Conservation (phyloP, 345 rosid species). For the Viola odorata region DNA sequence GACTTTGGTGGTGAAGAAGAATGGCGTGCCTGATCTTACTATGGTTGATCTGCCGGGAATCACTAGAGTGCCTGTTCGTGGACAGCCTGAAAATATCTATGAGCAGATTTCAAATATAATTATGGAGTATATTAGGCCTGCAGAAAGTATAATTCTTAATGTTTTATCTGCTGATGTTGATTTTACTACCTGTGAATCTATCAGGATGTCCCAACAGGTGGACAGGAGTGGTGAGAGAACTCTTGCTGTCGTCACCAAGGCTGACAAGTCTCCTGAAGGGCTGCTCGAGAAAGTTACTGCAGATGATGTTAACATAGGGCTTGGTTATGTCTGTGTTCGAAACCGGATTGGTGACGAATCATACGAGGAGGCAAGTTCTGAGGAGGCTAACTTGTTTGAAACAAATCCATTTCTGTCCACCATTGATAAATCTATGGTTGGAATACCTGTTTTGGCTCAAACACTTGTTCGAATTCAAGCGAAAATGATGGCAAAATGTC, state of each 20-base stretch:
- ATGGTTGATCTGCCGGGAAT: slow-evolving; percentile 62
- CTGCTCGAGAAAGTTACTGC: slow-evolving; percentile 37
- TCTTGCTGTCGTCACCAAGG: slow-evolving; percentile 48
- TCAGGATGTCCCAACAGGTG: slow-evolving; percentile 44
- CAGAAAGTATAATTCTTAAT: slow-evolving; percentile 44
- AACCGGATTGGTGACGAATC: slow-evolving; percentile 39
- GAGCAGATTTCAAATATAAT: slow-evolving; percentile 35
- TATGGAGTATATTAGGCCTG: slow-evolving; percentile 35
- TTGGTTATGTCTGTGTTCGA: slow-evolving; percentile 47
- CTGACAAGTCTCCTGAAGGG: slow-evolving; percentile 48
- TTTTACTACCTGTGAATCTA: slow-evolving; percentile 51
- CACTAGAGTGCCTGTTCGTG: slow-evolving; percentile 42
- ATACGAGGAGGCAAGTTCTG: slow-evolving; percentile 27
- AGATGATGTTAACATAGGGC: slow-evolving; percentile 47
- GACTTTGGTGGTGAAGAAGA: slow-evolving; percentile 37
- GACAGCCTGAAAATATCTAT: slow-evolving; percentile 43
- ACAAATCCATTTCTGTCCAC: slow-evolving; percentile 16
- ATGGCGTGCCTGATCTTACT: slow-evolving; percentile 41
- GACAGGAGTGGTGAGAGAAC: slow-evolving; percentile 42
- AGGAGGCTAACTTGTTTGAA: slow-evolving; percentile 24
- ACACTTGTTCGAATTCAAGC: slow-evolving; percentile 36
- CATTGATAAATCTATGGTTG: slow-evolving; percentile 36
- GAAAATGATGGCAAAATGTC: slow-evolving; percentile 18
- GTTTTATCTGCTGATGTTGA: slow-evolving; percentile 44
- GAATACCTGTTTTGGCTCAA: slow-evolving; percentile 33